phyloP scores from a whole-genome alignment of 441 rosid genomes.

The Mallotus repandus region DNA sequence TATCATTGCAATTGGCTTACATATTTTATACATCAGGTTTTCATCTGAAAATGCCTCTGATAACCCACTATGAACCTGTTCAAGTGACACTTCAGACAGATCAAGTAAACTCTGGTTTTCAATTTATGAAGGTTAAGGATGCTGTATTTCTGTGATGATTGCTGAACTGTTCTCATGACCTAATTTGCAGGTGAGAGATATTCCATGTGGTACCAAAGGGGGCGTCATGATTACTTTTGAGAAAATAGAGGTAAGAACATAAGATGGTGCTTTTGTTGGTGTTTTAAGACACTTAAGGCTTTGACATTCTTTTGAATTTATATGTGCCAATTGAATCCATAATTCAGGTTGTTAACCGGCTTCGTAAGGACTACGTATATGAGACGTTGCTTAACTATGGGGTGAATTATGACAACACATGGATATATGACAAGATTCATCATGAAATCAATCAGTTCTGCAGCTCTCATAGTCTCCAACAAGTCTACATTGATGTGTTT shows the following conservation, averaged over 20 bases:
- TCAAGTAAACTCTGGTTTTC: constrained; percentile 40
- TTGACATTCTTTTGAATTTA: background rate
- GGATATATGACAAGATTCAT: constrained; percentile 97
- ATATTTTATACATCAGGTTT: constrained; percentile 48
- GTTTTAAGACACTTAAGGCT: background rate
- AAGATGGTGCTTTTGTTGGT: background rate
- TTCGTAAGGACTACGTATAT: constrained; percentile 70
- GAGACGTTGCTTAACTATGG: constrained; percentile 85
- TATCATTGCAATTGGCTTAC: background rate
- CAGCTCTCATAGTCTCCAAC: constrained; percentile 88
- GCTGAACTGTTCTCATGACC: constrained; percentile 7
- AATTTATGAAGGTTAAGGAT: constrained; percentile 11
- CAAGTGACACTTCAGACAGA: constrained; percentile 96
- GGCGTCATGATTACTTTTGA: constrained; percentile 91
- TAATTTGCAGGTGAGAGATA: constrained; percentile 70
- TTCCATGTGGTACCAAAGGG: constrained; percentile 97
- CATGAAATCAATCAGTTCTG: constrained; percentile 98
- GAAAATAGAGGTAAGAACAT: constrained; percentile 69
- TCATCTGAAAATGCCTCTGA: constrained; percentile 73
- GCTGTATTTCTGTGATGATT: constrained; percentile 9
- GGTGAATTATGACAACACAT: constrained; percentile 79
- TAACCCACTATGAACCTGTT: constrained; percentile 84
- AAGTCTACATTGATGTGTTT: constrained; percentile 92
- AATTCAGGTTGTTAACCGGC: constrained; percentile 76
- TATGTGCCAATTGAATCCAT: constrained; percentile 19